Evolutionary conservation across 495 filamentous ascomycete species (phyloP).

Genomic region (Aspergillus leporis): DNA sequence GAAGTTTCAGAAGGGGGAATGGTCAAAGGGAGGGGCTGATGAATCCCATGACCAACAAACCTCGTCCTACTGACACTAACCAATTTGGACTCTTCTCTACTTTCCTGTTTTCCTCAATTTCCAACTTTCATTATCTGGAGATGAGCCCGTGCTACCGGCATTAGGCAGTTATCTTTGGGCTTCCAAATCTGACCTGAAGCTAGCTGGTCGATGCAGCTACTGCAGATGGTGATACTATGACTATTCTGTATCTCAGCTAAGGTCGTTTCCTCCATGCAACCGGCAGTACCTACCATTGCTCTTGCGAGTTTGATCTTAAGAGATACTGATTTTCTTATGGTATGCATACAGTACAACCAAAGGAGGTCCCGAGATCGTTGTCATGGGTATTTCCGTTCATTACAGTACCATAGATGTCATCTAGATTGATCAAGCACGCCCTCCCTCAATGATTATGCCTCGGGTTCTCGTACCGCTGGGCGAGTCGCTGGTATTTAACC

Average conservation of each 20-base stretch:
- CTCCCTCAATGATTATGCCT: slow-evolving; percentile 53
- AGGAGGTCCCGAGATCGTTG: background rate
- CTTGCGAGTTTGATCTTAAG: background rate
- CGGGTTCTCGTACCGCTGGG: slow-evolving; percentile 44
- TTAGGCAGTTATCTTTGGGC: background rate
- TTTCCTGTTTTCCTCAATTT: background rate
- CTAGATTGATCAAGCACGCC: background rate
- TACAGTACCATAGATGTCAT: background rate
- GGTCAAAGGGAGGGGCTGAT: slow-evolving; percentile 8
- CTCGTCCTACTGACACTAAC: background rate
- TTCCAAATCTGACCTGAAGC: background rate
- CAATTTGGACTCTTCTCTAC: background rate
- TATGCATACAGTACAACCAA: background rate
- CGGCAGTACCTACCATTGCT: background rate
- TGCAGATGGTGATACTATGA: background rate
- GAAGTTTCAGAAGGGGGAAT: background rate
- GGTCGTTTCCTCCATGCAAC: background rate
- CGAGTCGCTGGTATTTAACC: slow-evolving; percentile 53
- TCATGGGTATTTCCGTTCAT: background rate
- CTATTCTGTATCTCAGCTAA: background rate
- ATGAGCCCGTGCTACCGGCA: background rate
- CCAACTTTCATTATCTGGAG: slow-evolving; percentile 2
- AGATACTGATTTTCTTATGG: background rate
- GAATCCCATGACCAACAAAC: slow-evolving; percentile 9
- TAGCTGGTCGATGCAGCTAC: background rate